Evolutionary conservation across 2,329 filamentous ascomycete genomes (phyloP), one percentile per base, ranked within the genome.

Genomic region (Dothideomycetes sp.): DNA sequence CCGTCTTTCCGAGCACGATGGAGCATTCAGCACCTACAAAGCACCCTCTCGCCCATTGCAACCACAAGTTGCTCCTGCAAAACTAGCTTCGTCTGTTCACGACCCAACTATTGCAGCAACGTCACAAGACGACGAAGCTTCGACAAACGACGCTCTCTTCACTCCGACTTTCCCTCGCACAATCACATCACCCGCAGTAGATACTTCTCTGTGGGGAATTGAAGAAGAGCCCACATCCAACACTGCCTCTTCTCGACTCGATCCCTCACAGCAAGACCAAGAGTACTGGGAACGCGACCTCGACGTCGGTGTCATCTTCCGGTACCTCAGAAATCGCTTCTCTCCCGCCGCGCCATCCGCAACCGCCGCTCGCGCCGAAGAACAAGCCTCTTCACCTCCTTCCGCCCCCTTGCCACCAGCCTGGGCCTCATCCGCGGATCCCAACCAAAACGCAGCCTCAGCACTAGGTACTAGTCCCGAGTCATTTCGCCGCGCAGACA

Each of bases 201-300:
- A 81, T 52, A 73, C 72, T 14, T 76, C 74, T 14, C 65, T 77
- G 16, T 81, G 77, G 76, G 77, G 76, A 16, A 79, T 81, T 35
- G 76, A 81, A 53, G 78, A 81, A 49, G 71, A 75, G 35, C 64
- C 70, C 10, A 57, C 63, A 11, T 44, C 50, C 7, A 48, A 54
- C 10, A 40, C 56, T 3, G 59, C 45, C 49, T 50, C 43, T n/a
- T n/a, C n/a, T n/a, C n/a, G n/a, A n/a, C n/a, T n/a, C 8, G 47
- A 54, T 37, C 42, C 48, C 39, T 59, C 31, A 51, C 61, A 31
- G 8, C 58, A 62, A 34, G 74, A 78, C 43, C 66, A 66, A 16
- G 84, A 91, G 27, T 91, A 94, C 55, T 98, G 91, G 91, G 88
- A 96, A 61, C 79, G 81, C 44, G 84, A 94, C 39, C 72, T 96